Evolutionary conservation across 2,329 filamentous ascomycete genomes (phyloP).

Genomic region (Alternaria postmessia): DNA sequence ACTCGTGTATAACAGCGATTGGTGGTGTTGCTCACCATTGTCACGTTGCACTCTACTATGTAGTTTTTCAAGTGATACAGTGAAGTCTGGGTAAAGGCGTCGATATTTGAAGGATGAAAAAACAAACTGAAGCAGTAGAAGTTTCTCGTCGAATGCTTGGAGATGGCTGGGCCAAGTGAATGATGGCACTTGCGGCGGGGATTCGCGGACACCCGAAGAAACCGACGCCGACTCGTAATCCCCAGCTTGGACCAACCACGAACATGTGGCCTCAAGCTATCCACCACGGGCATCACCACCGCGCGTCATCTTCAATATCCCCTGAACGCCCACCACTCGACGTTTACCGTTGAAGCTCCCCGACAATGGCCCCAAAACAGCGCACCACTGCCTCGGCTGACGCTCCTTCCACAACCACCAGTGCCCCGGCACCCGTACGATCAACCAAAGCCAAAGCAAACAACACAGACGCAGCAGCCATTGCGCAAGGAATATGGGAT

Average conservation of each 20-base stretch:
- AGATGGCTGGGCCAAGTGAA: slow-evolving; percentile 3
- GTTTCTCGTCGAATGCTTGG: background rate
- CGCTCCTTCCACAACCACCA: slow-evolving; percentile 23
- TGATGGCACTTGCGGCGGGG: slow-evolving; percentile 34
- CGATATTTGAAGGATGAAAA: background rate
- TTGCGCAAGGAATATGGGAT: slow-evolving; percentile 74
- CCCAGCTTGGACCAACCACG: slow-evolving; percentile 18
- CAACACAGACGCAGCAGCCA: slow-evolving; percentile 59
- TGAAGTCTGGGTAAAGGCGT: too few relatives aligned
- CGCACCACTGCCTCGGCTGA: slow-evolving; percentile 27
- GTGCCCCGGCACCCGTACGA: slow-evolving; percentile 23
- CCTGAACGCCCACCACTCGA: background rate
- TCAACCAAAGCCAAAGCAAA: slow-evolving; percentile 40
- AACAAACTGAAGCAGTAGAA: background rate
- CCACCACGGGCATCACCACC: slow-evolving; percentile 18
- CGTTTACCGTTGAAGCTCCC: slow-evolving; percentile 2
- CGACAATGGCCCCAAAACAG: slow-evolving; percentile 46
- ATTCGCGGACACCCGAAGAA: slow-evolving; percentile 24
- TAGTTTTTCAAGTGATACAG: too few relatives aligned
- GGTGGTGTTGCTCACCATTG: background rate
- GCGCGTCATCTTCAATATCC: background rate
- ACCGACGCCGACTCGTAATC: slow-evolving; percentile 13
- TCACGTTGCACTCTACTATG: background rate
- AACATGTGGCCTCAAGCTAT: slow-evolving; percentile 40
- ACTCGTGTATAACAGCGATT: slow-evolving; percentile 1